Evolutionary conservation across 129 eudicot genomes (phyloP), one percentile per base, ranked within the genome.

Genomic region (Scalesia atractyloides): DNA sequence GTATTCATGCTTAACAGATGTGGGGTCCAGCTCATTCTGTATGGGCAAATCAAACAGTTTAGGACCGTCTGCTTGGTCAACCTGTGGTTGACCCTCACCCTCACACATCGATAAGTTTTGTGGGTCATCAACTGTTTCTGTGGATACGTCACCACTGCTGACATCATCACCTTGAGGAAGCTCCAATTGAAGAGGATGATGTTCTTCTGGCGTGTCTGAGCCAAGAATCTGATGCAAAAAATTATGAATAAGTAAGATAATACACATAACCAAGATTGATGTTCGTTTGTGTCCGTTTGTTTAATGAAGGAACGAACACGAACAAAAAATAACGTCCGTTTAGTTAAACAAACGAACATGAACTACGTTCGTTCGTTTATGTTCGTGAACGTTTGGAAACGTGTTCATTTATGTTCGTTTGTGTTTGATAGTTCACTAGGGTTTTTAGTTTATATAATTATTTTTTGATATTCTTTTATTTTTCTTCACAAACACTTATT

Each of bases 1-100:
- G 70, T 66, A 82, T 81, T 89, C 98, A 81, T 79, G 86, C 76
- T 81, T 82, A 14, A 90, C 86, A 4, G 85, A 74, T 7, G 68
- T 78, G 36, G 80, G 74, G 34, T 77, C 82, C 80, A 49, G 41
- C 59, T 14, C 80, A 46, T 69, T 46, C 26, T 74, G 91, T 54
- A 66, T 77, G 11, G 89, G 87, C 39, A 81, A 66, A 81, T 80
- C 82, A 76, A 75, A 80, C 19, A 83, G 60, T 16, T 81, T 76
- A 26, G 77, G 81, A 4, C 46, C 88, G 30, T 81, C 91, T 44
- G 54, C 67, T 67, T 78, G 59, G 51, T 84, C 76, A 26, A 69
- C 72, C 41, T 48, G 75, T 64, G 47, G 44, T 64, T 74, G 53
- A 39, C 70, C 53, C 37, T 81, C 84, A 65, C 46, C 71, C 44